Base-by-base conservation (phyloP, 306 rosid species). In the Cucurbita moschata region DNA sequence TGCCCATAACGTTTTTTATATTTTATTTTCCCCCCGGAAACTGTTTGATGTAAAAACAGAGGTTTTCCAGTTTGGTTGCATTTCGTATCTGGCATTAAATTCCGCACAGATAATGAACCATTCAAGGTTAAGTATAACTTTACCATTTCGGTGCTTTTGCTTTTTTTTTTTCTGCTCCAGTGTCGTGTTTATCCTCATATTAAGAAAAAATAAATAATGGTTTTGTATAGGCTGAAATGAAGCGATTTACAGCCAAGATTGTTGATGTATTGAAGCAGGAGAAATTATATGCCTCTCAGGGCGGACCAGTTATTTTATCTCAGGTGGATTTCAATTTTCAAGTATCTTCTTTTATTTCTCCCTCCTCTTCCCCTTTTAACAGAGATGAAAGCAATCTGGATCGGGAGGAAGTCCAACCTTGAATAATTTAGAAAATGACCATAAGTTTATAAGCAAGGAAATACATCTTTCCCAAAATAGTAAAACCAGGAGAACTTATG, bases 21-120 rank as follows among this genome's bases (percentile, higher is more conserved):
- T 42, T 71, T 15, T 26, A 6, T 23, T 18, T 30, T 30, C n/a
- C 60, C 40, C 13, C 67, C 58, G 54, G 49, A 1, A 64, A 15
- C 11, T 40, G 59, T n/a, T 6, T 61, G 63, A 76, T 63, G 53
- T 65, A 47, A 23, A 68, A 79, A 61, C 89, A 94, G 97, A 47
- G 99, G 99, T 50, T 88, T 94, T 63, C 99, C 97, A 78, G 74
- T 91, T 0, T 94, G 99, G 99, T 73, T 94, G 84, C 95, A 91
- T 80, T 89, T 89, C 18, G 81, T 89, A 74, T 91, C 96, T 0
- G 97, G 95, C 75, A 78, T 94, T 77, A 38, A 81, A 83, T 83
- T 91, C 50, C 88, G 97, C 64, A 90, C 97, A 10, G 91, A 91
- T 63, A 94, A 94, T 82, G 86, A 84, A 60, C 95, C 89, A 4